Evolutionary conservation across 2,329 filamentous ascomycete species (phyloP).

Genomic region (Diaporthe helianthi): DNA sequence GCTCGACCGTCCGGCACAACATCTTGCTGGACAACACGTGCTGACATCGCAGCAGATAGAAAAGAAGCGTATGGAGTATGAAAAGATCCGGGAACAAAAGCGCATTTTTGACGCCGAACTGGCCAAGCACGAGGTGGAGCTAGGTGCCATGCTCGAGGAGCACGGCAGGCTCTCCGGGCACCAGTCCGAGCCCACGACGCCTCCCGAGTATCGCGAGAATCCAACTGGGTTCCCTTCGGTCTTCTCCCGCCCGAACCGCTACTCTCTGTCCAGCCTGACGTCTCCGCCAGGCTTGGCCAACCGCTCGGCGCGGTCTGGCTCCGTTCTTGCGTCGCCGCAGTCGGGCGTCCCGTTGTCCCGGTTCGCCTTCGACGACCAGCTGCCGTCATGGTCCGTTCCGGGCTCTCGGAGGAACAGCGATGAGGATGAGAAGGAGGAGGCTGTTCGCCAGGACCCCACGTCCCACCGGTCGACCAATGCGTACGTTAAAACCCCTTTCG

Average conservation of each 20-base stretch:
- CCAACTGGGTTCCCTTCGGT: slow-evolving; percentile 75
- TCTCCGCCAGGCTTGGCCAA: slow-evolving; percentile 80
- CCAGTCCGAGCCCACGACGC: slow-evolving; percentile 94
- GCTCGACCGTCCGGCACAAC: slow-evolving; percentile 31
- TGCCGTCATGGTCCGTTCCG: slow-evolving; percentile 86
- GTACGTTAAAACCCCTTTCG: slow-evolving; percentile 65
- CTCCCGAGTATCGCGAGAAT: slow-evolving; percentile 86
- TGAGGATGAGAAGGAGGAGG: slow-evolving; percentile 84
- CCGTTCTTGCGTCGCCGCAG: slow-evolving; percentile 80
- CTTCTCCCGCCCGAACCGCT: slow-evolving; percentile 78
- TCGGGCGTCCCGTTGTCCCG: slow-evolving; percentile 63
- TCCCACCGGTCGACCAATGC: slow-evolving; percentile 77
- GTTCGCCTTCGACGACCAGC: slow-evolving; percentile 67
- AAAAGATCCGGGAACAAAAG: slow-evolving; percentile 87
- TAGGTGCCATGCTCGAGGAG: slow-evolving; percentile 84
- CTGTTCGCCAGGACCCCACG: slow-evolving; percentile 71
- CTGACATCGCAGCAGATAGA: slow-evolving; percentile 69
- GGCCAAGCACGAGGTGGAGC: slow-evolving; percentile 84
- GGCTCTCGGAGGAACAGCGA: slow-evolving; percentile 90
- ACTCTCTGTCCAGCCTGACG: slow-evolving; percentile 86
- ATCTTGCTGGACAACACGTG: not conserved
- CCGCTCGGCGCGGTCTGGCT: slow-evolving; percentile 77
- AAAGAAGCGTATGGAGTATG: slow-evolving; percentile 92
- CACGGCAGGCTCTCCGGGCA: slow-evolving; percentile 73
- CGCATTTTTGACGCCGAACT: slow-evolving; percentile 91